Evolutionary conservation across 2,329 filamentous ascomycete genomes (phyloP).

Genomic region (Aspergillus costaricaensis): DNA sequence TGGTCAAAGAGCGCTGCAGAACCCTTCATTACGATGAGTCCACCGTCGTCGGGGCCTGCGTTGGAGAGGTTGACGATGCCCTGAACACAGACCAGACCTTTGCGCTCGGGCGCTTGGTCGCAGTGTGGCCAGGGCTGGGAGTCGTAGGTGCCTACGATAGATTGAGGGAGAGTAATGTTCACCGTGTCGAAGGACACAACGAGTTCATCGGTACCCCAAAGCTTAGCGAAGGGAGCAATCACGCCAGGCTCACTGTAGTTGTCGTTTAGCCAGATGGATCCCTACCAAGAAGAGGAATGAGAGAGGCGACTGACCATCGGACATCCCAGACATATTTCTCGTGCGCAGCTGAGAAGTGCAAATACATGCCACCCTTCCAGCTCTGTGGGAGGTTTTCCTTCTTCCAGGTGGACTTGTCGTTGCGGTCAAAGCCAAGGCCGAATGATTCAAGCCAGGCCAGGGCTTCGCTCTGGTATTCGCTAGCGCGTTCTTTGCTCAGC

Average conservation of each 20-base stretch:
- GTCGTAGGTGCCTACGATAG: conserved; percentile 4
- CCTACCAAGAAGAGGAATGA: no score
- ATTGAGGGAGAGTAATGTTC: conserved; percentile 6
- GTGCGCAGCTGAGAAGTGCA: conserved; percentile 4
- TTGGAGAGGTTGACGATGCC: background rate
- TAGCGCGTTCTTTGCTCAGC: background rate
- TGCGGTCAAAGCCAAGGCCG: background rate
- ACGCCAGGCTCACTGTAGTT: background rate
- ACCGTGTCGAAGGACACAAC: conserved; percentile 6
- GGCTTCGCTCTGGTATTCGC: conserved; percentile 3
- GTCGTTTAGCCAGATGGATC: background rate
- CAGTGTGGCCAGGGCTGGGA: conserved; percentile 4
- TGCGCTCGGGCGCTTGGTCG: conserved; percentile 4
- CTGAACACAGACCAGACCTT: conserved; percentile 1
- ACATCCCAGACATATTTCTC: conserved; percentile 9
- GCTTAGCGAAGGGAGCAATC: conserved; percentile 4
- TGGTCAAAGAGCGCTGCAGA: background rate
- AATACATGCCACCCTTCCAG: conserved; percentile 6
- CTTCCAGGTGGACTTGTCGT: conserved; percentile 8
- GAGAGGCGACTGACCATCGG: background rate
- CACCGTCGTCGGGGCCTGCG: background rate
- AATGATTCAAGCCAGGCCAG: conserved; percentile 8
- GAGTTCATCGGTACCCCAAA: background rate
- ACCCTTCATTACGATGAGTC: background rate
- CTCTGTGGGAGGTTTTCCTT: conserved; percentile 7